Conservation (phyloP, 169 alveolate species). For the Besnoitia besnoiti region DNA sequence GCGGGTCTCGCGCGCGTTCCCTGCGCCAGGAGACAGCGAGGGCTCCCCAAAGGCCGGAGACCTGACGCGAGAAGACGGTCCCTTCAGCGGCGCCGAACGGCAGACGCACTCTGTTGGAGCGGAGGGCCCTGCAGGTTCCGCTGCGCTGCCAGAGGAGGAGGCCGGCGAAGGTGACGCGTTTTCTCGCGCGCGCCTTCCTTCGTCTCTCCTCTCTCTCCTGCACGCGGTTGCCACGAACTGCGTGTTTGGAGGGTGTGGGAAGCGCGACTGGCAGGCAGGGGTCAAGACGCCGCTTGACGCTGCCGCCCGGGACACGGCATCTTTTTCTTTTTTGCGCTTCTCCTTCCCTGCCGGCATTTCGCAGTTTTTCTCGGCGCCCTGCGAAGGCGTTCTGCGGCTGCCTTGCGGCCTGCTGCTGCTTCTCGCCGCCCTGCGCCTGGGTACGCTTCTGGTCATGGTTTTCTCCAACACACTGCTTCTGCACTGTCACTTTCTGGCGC, state of each 20-base stretch:
- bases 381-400: not conserved
- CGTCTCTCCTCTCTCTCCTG: not conserved
- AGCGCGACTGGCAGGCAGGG: no score
- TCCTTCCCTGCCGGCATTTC: not conserved
- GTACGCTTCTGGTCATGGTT: not conserved
- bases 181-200: not conserved
- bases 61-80: no score
- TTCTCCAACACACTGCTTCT: not conserved
- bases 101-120: no score
- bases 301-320: not conserved
- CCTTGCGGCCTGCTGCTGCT: conserved; percentile 1
- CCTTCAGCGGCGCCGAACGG: no score
- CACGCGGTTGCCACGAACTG: not conserved
- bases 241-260: not conserved
- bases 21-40: no score
- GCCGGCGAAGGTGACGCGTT: not conserved
- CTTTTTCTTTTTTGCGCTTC: not conserved
- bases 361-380: not conserved
- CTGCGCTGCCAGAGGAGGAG: no score
- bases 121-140: no score
- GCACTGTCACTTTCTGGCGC: conserved; percentile 8
- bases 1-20: no score
- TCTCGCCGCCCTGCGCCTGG: not conserved
- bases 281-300: not conserved
- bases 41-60: no score